These are phyloP conservation scores for Globisporangium barbulae DNA, from an alignment of 352 stramenopile genomes.

Conservation along the genomic window DNA sequence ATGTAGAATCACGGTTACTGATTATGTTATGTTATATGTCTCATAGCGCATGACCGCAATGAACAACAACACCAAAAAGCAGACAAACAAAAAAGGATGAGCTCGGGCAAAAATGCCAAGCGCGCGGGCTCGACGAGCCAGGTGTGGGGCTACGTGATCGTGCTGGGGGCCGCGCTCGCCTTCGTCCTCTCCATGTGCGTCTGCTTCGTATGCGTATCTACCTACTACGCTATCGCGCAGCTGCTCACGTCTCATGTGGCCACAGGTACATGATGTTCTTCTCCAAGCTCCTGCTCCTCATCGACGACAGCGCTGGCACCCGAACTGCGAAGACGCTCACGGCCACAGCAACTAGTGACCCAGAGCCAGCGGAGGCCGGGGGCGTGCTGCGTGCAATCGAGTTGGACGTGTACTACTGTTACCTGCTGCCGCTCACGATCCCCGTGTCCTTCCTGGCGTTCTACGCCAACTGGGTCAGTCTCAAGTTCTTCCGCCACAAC, in stretches of 20 bases:
- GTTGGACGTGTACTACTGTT: conserved; percentile 78
- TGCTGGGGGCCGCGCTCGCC: conserved; percentile 36
- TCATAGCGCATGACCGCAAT: background rate
- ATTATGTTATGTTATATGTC: background rate
- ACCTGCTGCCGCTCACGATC: conserved; percentile 72
- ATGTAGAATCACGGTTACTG: background rate
- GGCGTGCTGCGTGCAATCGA: conserved; percentile 45
- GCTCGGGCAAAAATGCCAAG: conserved; percentile 16
- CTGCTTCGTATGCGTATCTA: background rate
- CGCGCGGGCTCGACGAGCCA: conserved; percentile 68
- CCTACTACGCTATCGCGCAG: background rate
- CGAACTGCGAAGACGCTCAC: background rate
- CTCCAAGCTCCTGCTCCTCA: conserved; percentile 46
- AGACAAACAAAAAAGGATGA: background rate
- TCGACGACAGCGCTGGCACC: conserved; percentile 13
- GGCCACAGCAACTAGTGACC: background rate
- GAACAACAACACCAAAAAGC: background rate
- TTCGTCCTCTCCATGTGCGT: conserved; percentile 69
- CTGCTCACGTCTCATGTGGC: background rate
- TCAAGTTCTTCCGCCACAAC: conserved; percentile 87
- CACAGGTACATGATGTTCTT: conserved; percentile 73
- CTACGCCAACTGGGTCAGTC: conserved; percentile 81
- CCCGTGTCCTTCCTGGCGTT: conserved; percentile 72
- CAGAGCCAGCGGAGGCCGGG: background rate
- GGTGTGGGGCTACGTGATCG: conserved; percentile 80